These are phyloP conservation scores for Suillus occidentalis DNA, from an alignment of 768 basidiomycete genomes.

Conservation along the genomic window DNA sequence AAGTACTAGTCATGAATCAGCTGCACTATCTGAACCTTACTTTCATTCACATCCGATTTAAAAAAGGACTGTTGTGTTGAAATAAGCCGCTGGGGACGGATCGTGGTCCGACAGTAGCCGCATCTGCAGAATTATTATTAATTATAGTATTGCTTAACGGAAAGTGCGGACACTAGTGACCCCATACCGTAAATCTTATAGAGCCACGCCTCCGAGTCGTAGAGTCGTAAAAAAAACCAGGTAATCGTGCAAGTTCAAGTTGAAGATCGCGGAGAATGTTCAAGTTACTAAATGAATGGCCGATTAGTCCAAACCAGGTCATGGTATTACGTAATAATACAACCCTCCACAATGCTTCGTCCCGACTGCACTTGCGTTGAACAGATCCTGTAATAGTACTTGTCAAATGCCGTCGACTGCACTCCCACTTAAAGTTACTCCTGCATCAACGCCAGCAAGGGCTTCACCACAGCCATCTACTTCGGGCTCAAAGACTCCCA, in stretches of 20 bases:
- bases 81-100: neutral
- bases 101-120: neutral
- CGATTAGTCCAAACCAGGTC: too few relatives aligned
- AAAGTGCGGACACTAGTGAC: neutral
- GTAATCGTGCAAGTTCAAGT: too few relatives aligned
- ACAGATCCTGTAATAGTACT: neutral
- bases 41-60: neutral
- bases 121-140: neutral
- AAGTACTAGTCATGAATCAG: neutral
- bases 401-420: slow-evolving; percentile 48
- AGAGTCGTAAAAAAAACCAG: too few relatives aligned
- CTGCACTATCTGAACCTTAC: neutral
- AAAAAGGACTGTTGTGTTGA: neutral
- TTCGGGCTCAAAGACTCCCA: slow-evolving; percentile 41
- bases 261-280: too few relatives aligned
- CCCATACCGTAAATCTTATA: neutral
- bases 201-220: too few relatives aligned
- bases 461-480: slow-evolving; percentile 17
- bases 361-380: neutral
- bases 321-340: neutral
- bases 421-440: slow-evolving; percentile 64
- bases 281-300: too few relatives aligned
- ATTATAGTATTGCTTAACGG: neutral
- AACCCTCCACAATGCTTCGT: neutral
- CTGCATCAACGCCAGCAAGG: slow-evolving; percentile 54